These are phyloP conservation scores for Crithidia bombi DNA, from an alignment of 208 protist species.

Conservation along the genomic window DNA sequence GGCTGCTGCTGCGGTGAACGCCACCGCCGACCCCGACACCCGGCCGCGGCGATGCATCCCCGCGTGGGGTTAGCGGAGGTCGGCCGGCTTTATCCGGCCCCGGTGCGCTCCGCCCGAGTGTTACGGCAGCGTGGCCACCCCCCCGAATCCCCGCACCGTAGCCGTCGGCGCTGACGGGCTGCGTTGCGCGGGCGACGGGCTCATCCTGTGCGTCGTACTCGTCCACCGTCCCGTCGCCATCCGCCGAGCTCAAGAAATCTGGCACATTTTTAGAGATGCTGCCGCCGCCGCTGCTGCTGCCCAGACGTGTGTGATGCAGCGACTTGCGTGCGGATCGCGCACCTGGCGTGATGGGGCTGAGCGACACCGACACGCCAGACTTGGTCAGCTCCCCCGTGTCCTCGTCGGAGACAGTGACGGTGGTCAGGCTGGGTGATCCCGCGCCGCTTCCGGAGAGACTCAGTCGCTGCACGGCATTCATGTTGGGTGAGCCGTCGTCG, in stretches of 20 bases:
- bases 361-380: constrained; percentile 23
- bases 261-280: background rate
- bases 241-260: constrained; percentile 1
- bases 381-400: constrained; percentile 23
- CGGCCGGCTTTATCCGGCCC: constrained; percentile 2
- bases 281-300: constrained; percentile 16
- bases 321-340: constrained; percentile 10
- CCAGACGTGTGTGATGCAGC: constrained; percentile 6
- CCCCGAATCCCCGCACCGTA: background rate
- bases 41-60: constrained; percentile 4
- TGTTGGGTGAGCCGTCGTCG: background rate
- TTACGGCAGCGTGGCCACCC: background rate
- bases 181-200: constrained; percentile 22
- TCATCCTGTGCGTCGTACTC: constrained; percentile 16
- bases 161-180: constrained; percentile 20
- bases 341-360: constrained; percentile 30
- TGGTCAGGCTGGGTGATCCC: constrained; percentile 19
- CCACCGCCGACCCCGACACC: background rate
- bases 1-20: constrained; percentile 11
- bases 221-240: background rate
- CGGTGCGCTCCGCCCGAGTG: background rate
- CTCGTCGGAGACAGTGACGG: constrained; percentile 35
- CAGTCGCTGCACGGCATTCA: background rate
- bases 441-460: background rate
- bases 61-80: constrained; percentile 14